phyloP scores from a whole-genome alignment of 2,329 filamentous ascomycete genomes.

The Mycosphaerella sp. region DNA sequence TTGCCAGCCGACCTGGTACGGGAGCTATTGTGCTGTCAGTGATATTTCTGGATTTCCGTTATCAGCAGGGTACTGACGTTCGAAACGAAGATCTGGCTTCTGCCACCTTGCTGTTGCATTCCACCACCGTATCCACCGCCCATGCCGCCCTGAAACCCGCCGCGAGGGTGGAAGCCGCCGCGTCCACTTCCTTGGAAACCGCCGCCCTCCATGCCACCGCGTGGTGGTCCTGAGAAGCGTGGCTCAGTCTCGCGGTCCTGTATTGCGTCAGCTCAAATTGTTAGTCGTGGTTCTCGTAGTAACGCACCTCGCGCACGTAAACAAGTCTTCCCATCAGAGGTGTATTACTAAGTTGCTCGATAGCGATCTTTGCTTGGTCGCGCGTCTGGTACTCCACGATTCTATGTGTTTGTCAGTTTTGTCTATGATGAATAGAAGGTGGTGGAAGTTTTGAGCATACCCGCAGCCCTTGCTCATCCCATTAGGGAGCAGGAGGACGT shows the following conservation, averaged over 20 bases:
- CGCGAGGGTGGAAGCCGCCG: slow-evolving; percentile 34
- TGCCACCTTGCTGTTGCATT: slow-evolving; percentile 54
- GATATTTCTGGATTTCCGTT: slow-evolving; percentile 4
- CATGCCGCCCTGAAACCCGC: slow-evolving; percentile 42
- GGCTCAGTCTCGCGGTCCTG: slow-evolving; percentile 98
- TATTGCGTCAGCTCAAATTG: slow-evolving; percentile 11
- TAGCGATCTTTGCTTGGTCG: slow-evolving; percentile 97
- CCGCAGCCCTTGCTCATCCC: slow-evolving; percentile 99
- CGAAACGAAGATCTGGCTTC: slow-evolving; percentile 91
- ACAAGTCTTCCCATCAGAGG: slow-evolving; percentile 97
- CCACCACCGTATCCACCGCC: slow-evolving; percentile 43
- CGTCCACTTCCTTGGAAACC: slow-evolving; percentile 54
- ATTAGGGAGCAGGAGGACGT: slow-evolving; percentile 98
- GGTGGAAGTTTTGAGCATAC: slow-evolving; percentile 53
- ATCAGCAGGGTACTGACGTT: slow-evolving; percentile 58
- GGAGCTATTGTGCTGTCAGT: slow-evolving; percentile 59
- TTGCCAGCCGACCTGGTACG: slow-evolving; percentile 97
- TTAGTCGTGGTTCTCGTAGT: neutral
- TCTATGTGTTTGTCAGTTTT: slow-evolving; percentile 44
- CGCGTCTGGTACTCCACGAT: slow-evolving; percentile 99
- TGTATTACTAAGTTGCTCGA: slow-evolving; percentile 97
- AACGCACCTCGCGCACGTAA: slow-evolving; percentile 86
- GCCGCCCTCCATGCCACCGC: slow-evolving; percentile 55
- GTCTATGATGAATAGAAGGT: neutral
- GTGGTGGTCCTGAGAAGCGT: slow-evolving; percentile 55